Percentiles rank a stretch among this genome's conserved stretches.
Conservation (phyloP, 495 filamentous ascomycete genomes). For the Trichoderma gamsii region DNA sequence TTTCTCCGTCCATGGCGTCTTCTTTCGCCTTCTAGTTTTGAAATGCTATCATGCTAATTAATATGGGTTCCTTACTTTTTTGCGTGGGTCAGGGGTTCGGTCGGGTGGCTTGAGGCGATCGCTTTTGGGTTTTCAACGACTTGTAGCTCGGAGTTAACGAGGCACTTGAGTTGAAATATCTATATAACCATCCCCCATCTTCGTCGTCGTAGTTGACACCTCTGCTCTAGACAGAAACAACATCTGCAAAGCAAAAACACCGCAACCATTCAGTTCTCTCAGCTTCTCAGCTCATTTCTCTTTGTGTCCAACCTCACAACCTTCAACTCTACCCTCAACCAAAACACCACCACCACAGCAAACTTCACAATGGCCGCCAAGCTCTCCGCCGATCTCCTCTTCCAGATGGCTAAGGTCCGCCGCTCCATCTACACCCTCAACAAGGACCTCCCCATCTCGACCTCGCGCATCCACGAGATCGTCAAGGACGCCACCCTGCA, state of each 20-base stretch:
- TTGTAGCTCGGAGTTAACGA: no score
- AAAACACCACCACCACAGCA: slow-evolving; percentile 17
- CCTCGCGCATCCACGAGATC: slow-evolving; percentile 50
- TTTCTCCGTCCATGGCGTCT: neutral
- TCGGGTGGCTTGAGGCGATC: no score
- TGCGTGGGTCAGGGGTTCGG: no score
- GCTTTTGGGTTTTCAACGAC: no score
- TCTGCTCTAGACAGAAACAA: neutral
- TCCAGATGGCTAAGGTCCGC: slow-evolving; percentile 49
- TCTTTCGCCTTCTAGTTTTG: no score
- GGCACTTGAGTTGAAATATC: neutral
- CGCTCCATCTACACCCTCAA: slow-evolving; percentile 55
- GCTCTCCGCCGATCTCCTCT: slow-evolving; percentile 34
- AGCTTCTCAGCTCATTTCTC: neutral
- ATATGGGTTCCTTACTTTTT: no score
- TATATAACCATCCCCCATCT: neutral
- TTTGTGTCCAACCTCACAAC: neutral
- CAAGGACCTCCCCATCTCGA: slow-evolving; percentile 48
- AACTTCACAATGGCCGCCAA: slow-evolving; percentile 28
- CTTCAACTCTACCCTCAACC: slow-evolving; percentile 4
- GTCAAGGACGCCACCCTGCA: slow-evolving; percentile 48
- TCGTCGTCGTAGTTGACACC: neutral
- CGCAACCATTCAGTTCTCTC: slow-evolving; percentile 5
- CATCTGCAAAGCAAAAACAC: neutral
- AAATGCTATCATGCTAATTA: no score